Percentiles rank a stretch among this genome's conserved stretches.
phyloP scores from a whole-genome alignment of 2,329 filamentous ascomycete species.

The Claviceps capensis region DNA sequence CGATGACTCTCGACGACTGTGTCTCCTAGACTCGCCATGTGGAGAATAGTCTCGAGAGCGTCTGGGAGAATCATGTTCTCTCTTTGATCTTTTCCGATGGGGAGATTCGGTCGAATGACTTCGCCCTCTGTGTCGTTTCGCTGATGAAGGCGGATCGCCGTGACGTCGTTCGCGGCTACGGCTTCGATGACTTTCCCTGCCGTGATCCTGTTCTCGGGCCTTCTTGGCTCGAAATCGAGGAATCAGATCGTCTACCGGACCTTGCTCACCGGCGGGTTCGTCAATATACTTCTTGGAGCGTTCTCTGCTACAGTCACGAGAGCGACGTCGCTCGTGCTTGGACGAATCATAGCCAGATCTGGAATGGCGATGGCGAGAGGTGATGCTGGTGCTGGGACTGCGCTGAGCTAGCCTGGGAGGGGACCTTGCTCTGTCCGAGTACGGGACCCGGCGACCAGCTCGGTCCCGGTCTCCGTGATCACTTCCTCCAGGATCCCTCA shows the following conservation, averaged over 20 bases:
- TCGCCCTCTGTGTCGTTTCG: constrained; percentile 29
- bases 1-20: constrained; percentile 17
- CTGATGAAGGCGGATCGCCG: constrained; percentile 22
- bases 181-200: constrained; percentile 20
- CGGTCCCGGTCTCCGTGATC: constrained; percentile 23
- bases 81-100: constrained; percentile 27
- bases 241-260: constrained; percentile 23
- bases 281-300: constrained; percentile 14
- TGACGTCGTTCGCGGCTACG: constrained; percentile 21
- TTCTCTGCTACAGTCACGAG: constrained; percentile 25
- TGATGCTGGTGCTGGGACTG: constrained; percentile 14
- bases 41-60: constrained; percentile 26
- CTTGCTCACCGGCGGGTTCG: constrained; percentile 14
- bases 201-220: constrained; percentile 17
- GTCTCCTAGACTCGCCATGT: constrained; percentile 19
- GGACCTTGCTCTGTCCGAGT: constrained; percentile 19
- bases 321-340: constrained; percentile 21
- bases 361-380: constrained; percentile 20
- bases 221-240: constrained; percentile 23
- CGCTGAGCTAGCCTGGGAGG: constrained; percentile 18
- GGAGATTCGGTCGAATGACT: constrained; percentile 24
- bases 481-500: constrained; percentile 24
- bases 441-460: constrained; percentile 20
- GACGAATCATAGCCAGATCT: constrained; percentile 18
- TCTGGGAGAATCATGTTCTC: constrained; percentile 23